Conservation (phyloP, 1,139 yeast species). For the Yamadazyma triangularis region DNA sequence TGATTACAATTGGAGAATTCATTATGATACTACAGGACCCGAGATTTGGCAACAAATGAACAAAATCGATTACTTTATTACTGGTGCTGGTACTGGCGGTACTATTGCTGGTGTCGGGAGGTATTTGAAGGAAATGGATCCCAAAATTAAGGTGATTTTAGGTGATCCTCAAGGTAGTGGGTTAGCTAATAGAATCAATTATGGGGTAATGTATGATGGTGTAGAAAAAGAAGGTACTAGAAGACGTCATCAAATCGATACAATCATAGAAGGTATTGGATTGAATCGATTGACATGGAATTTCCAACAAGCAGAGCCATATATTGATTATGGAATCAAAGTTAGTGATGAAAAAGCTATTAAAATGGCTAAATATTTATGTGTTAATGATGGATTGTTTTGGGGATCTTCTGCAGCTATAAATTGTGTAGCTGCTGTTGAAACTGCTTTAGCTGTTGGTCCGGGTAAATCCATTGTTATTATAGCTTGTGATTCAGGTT, state of each 20-base stretch:
- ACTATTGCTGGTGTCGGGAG: conserved; percentile 87
- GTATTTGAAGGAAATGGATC: conserved; percentile 53
- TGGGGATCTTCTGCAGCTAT: conserved; percentile 91
- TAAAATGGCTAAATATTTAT: conserved; percentile 80
- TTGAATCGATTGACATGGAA: conserved; percentile 81
- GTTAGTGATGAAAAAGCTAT: conserved; percentile 79
- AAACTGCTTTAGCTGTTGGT: conserved; percentile 51
- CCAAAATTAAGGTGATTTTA: conserved; percentile 44
- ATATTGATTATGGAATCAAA: conserved; percentile 73
- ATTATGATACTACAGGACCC: conserved; percentile 83
- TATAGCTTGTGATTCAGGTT: conserved; percentile 91
- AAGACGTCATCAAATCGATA: conserved; percentile 94
- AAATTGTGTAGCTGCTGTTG: conserved; percentile 85
- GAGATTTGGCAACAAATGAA: conserved; percentile 74
- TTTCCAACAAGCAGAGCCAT: conserved; percentile 64
- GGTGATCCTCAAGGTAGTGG: conserved; percentile 99
- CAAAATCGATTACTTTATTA: conserved; percentile 68
- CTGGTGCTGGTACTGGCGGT: conserved; percentile 74
- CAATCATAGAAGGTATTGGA: conserved; percentile 91
- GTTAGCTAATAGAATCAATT: conserved; percentile 74
- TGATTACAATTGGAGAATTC: conserved; percentile 84
- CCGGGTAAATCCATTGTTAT: conserved; percentile 76
- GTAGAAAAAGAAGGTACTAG: conserved; percentile 92
- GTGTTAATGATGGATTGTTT: conserved; percentile 82
- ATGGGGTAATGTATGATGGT: conserved; percentile 88